Evolutionary conservation across 768 basidiomycete genomes (phyloP).

Genomic region (Pisolithus orientalis): DNA sequence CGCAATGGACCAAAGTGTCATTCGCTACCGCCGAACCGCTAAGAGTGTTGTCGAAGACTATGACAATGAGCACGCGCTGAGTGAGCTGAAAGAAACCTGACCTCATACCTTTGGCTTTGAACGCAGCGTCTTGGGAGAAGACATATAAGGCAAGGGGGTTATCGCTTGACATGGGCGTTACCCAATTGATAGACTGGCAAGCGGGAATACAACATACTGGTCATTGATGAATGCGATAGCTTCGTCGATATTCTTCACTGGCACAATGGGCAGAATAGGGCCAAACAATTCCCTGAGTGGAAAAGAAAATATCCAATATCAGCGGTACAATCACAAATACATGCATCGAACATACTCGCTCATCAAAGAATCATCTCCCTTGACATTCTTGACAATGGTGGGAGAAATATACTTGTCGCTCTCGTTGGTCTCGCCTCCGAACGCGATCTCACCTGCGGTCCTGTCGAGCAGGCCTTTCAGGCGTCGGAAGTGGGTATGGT

Average conservation of each 20-base stretch:
- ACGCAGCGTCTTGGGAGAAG: slow-evolving; percentile 53
- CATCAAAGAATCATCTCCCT: slow-evolving; percentile 66
- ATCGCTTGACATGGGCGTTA: slow-evolving; percentile 37
- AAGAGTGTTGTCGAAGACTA: slow-evolving; percentile 64
- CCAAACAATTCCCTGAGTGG: slow-evolving; percentile 72
- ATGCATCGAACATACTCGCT: slow-evolving; percentile 45
- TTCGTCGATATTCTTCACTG: slow-evolving; percentile 63
- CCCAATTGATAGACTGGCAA: not conserved
- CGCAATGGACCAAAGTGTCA: slow-evolving; percentile 59
- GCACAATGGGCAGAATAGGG: slow-evolving; percentile 69
- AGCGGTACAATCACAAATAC: not conserved
- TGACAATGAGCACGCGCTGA: not conserved
- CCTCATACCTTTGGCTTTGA: slow-evolving; percentile 55
- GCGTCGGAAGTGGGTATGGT: slow-evolving; percentile 47
- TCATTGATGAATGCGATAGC: slow-evolving; percentile 70
- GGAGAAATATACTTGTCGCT: slow-evolving; percentile 61
- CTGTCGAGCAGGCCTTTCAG: slow-evolving; percentile 56
- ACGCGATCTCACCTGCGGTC: slow-evolving; percentile 58
- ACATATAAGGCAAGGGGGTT: slow-evolving; percentile 75
- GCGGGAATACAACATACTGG: slow-evolving; percentile 8
- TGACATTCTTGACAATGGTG: slow-evolving; percentile 62
- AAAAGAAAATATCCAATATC: not conserved
- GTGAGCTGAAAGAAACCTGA: not conserved
- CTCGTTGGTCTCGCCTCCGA: slow-evolving; percentile 59
- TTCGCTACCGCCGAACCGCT: slow-evolving; percentile 70